Conservation (phyloP, 768 basidiomycete genomes). For the Mycena leptocephala region DNA sequence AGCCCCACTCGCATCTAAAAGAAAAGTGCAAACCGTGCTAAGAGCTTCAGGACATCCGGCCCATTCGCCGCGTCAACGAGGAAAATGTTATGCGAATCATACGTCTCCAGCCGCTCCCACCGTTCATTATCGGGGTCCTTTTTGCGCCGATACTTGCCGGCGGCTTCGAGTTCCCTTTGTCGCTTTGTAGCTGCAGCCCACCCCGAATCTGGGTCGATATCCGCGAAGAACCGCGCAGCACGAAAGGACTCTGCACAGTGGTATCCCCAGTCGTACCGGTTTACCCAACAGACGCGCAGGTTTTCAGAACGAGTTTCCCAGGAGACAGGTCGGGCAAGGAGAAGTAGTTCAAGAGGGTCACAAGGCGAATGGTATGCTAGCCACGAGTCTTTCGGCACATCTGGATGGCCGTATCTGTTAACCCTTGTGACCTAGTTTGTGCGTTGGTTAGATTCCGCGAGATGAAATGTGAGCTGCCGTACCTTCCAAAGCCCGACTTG, state of each 20-base stretch:
- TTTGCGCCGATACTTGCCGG: not conserved
- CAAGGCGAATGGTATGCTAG: conserved; percentile 25
- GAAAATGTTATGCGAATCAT: conserved; percentile 18
- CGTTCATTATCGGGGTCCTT: conserved; percentile 26
- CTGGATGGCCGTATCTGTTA: conserved; percentile 17
- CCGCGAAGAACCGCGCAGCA: conserved; percentile 20
- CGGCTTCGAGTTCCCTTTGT: not conserved
- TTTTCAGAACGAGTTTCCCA: not conserved
- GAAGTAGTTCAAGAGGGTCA: not conserved
- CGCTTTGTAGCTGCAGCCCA: conserved; percentile 31
- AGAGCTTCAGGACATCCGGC: conserved; percentile 7
- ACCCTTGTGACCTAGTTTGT: conserved; percentile 16
- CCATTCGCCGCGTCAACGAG: conserved; percentile 28
- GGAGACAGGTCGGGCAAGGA: conserved; percentile 4
- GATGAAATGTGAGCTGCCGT: not conserved
- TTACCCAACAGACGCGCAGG: conserved; percentile 26
- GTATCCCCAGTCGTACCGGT: conserved; percentile 33
- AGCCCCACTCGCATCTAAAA: not conserved
- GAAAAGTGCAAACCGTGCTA: conserved; percentile 20
- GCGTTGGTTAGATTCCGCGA: not conserved
- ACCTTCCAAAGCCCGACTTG: conserved; percentile 33
- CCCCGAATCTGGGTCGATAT: conserved; percentile 26
- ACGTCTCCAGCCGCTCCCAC: conserved; percentile 22
- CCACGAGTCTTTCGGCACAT: conserved; percentile 14
- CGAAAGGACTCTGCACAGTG: not conserved